A percentile compares a stretch with the other conserved stretches of the same genome.
Evolutionary conservation across 2,329 filamentous ascomycete species (phyloP).

Genomic region (Lachnellula arida): DNA sequence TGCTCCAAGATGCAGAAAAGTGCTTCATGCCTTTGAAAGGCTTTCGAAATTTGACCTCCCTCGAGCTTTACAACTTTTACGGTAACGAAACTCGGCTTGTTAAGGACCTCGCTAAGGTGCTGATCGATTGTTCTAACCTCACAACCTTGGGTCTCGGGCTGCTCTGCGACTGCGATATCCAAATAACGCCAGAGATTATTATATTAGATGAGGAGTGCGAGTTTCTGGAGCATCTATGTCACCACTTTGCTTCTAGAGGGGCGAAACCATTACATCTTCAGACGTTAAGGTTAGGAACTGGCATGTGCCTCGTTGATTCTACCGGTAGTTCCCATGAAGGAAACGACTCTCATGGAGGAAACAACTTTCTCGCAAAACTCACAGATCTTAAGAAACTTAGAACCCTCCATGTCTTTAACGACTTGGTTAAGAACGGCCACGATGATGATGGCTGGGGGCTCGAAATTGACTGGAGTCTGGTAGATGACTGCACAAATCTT

Average conservation of each 20-base stretch:
- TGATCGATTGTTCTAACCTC: constrained; percentile 1
- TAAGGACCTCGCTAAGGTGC: not conserved
- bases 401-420: constrained; percentile 8
- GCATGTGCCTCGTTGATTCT: not conserved
- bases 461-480: constrained; percentile 3
- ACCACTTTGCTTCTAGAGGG: not conserved
- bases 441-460: not conserved
- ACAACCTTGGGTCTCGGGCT: constrained; percentile 7
- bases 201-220: not conserved
- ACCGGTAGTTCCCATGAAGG: not conserved
- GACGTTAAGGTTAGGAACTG: constrained; percentile 6
- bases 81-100: not conserved
- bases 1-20: not conserved
- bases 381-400: not conserved
- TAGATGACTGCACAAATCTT: constrained; percentile 2
- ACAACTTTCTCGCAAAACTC: constrained; percentile 5
- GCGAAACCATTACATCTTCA: not conserved
- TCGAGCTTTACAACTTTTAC: constrained; percentile 9
- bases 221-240: constrained; percentile 6
- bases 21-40: constrained; percentile 1
- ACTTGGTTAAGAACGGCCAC: not conserved
- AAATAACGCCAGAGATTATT: not conserved
- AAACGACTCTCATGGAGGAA: not conserved
- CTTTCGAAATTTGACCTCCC: constrained; percentile 7
- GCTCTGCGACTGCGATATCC: not conserved